phyloP scores from a whole-genome alignment of 2,329 filamentous ascomycete genomes.

The Ophiostoma sp. region DNA sequence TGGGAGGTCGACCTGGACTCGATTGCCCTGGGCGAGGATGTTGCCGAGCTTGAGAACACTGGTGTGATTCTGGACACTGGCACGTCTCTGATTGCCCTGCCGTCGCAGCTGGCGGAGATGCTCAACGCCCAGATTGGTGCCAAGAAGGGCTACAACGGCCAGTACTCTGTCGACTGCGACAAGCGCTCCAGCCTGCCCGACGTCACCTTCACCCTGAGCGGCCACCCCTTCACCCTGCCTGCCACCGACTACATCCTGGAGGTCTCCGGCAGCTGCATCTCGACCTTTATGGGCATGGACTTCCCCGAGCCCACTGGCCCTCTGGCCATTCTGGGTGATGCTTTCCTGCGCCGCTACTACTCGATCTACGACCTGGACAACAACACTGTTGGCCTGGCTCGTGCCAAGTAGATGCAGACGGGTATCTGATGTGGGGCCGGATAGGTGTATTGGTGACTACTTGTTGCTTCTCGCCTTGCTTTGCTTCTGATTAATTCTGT shows the following conservation, averaged over 20 bases:
- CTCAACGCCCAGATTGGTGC: conserved; percentile 97
- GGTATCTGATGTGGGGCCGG: too few relatives aligned
- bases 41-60: conserved; percentile 85
- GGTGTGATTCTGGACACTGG: conserved; percentile 97
- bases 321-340: conserved; percentile 89
- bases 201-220: conserved; percentile 81
- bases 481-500: background rate
- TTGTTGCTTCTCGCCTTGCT: background rate
- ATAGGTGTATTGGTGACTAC: too few relatives aligned
- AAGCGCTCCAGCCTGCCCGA: conserved; percentile 81
- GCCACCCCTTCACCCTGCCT: conserved; percentile 86
- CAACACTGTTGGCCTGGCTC: conserved; percentile 81
- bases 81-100: conserved; percentile 94
- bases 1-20: conserved; percentile 97
- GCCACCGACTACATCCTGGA: conserved; percentile 94
- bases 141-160: conserved; percentile 95
- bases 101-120: conserved; percentile 84
- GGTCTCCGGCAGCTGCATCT: conserved; percentile 92
- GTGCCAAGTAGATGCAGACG: conserved; percentile 54
- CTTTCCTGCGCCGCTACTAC: conserved; percentile 80
- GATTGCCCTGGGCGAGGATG: conserved; percentile 80
- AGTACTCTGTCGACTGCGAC: conserved; percentile 88
- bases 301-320: conserved; percentile 82
- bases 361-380: conserved; percentile 94
- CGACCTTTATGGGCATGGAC: conserved; percentile 95